A percentile compares a stretch with the other conserved stretches of the same genome.
These are phyloP conservation scores for Chlorella vulgaris DNA, from an alignment of 139 green algal genomes.

Conservation along the genomic window DNA sequence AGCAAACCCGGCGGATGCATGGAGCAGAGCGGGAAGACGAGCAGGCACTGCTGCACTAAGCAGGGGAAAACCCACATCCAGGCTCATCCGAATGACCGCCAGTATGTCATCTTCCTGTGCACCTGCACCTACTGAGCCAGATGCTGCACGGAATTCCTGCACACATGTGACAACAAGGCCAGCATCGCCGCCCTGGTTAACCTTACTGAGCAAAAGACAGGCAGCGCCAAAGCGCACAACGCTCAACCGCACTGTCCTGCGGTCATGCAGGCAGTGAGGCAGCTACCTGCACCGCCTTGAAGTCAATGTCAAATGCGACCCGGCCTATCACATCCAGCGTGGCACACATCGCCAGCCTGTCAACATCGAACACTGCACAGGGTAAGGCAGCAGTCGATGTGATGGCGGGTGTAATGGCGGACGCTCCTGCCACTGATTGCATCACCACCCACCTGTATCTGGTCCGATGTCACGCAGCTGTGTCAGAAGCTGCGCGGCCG, in stretches of 20 bases:
- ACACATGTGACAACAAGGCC: background rate
- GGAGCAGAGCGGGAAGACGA: background rate
- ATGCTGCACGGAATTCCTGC: background rate
- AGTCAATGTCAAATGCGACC: background rate
- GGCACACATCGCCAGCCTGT: constrained; percentile 1
- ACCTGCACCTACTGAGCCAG: background rate
- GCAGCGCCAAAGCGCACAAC: too few relatives aligned
- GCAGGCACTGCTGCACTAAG: background rate
- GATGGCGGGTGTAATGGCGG: background rate
- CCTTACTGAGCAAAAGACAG: too few relatives aligned
- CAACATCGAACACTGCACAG: constrained; percentile 7
- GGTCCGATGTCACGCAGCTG: background rate
- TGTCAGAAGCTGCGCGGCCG: background rate
- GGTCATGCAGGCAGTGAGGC: background rate
- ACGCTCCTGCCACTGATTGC: too few relatives aligned
- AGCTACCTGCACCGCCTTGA: constrained; percentile 2
- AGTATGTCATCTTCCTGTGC: background rate
- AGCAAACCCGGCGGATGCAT: background rate
- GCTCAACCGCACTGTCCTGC: too few relatives aligned
- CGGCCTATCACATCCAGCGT: constrained; percentile 5
- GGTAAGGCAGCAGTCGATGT: too few relatives aligned
- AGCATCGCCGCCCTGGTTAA: too few relatives aligned
- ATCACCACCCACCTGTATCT: background rate
- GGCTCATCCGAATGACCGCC: background rate
- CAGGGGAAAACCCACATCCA: background rate